Evolutionary conservation across 148 eudicot genomes (phyloP), one percentile per base, ranked within the genome.

Genomic region (Camellia lanceoleosa): DNA sequence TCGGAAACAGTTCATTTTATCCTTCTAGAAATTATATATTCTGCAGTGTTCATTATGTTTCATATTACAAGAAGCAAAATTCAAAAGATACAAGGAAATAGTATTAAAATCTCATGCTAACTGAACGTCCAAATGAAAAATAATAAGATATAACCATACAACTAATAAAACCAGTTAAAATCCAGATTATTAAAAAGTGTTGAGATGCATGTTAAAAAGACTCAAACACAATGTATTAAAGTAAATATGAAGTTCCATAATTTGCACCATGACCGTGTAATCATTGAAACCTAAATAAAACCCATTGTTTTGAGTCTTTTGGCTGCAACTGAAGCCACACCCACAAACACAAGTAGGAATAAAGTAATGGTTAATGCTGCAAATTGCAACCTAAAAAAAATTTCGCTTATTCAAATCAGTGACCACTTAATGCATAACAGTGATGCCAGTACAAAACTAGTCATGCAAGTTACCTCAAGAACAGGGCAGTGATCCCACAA

Each of bases 401-500:
- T n/a, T 30, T 4, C 66, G 9, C 43, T 8, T 7, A 5, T 59
- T 11, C 68, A 75, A 43, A 59, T 41, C 42, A 60, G n/a, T 4
- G 5, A 74, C 49, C 65, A 43, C 42, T 1, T 8, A 23, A 75
- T 44, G 54, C 52, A 74, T 3, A 43, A 19, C 8, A 4, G 42
- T 11, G 19, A 46, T 46, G 9, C 42, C 69, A 76, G 58, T 43
- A 5, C 43, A 61, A 19, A 23, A 52, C n/a, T 19, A 46, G 4
- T 19, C n/a, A 46, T 15, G 46, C 4, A 74, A 51, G 56, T 75
- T 92, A 96, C 99, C 98, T 96, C 80, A 81, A 52, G 84, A 96
- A 96, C 79, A 96, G 88, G 79, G 99, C 98, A 76, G 90, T 90
- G 74, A 93, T 83, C 41, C 99, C n/a, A 96, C 82, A 68, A 96